Evolutionary conservation across 2,329 filamentous ascomycete genomes (phyloP).

Genomic region (Xylaria sp.): DNA sequence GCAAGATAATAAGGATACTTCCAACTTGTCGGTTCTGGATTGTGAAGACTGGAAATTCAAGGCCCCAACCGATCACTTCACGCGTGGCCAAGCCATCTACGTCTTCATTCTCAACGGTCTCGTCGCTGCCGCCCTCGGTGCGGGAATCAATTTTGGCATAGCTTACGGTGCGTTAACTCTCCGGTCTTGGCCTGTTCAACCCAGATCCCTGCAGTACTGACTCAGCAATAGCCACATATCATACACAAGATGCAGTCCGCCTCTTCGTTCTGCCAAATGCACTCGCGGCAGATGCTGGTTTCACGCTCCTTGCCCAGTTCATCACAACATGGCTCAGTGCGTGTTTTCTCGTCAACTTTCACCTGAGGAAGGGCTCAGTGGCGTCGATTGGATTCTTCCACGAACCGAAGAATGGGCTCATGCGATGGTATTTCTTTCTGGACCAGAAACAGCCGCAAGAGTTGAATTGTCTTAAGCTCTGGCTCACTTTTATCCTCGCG

Average conservation of each 20-base stretch:
- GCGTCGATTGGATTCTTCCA: slow-evolving; percentile 17
- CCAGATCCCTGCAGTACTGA: background rate
- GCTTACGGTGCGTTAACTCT: background rate
- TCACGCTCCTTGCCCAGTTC: slow-evolving; percentile 24
- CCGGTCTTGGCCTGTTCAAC: background rate
- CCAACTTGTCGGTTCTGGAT: no score
- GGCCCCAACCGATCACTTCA: no score
- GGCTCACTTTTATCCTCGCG: slow-evolving; percentile 3
- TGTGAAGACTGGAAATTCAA: no score
- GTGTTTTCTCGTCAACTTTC: slow-evolving; percentile 1
- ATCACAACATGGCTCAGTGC: slow-evolving; percentile 13
- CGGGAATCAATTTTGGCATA: background rate
- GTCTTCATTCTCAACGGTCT: background rate
- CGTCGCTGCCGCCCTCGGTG: background rate
- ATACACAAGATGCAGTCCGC: slow-evolving; percentile 11
- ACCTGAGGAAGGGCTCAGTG: slow-evolving; percentile 13
- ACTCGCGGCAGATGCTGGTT: slow-evolving; percentile 12
- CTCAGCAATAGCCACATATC: slow-evolving; percentile 10
- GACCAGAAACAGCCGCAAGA: slow-evolving; percentile 5
- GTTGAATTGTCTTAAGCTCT: background rate
- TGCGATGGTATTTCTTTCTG: slow-evolving; percentile 20
- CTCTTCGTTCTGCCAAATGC: slow-evolving; percentile 16
- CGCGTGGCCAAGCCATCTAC: no score
- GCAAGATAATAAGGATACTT: no score
- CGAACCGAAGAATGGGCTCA: slow-evolving; percentile 16